Conservation (phyloP, 2,329 filamentous ascomycete genomes). For the Akanthomyces muscarius region DNA sequence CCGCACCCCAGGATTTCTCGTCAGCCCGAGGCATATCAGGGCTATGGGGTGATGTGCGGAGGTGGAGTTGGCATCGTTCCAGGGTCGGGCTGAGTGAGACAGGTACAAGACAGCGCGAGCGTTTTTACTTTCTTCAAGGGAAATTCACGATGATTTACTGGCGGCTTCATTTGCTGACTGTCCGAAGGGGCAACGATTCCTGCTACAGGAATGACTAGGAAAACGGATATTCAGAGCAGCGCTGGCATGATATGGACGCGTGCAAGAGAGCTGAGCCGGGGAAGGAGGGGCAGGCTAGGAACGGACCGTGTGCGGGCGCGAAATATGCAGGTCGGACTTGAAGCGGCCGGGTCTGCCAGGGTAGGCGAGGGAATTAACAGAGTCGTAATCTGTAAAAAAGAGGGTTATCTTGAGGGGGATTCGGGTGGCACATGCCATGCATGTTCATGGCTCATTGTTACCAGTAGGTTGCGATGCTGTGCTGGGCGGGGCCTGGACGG, state of each 20-base stretch:
- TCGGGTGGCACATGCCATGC: neutral
- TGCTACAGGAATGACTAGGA: too few relatives aligned
- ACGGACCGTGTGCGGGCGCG: slow-evolving; percentile 2
- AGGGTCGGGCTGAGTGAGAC: slow-evolving; percentile 7
- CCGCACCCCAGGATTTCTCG: neutral
- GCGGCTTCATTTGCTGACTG: neutral
- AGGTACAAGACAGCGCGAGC: neutral
- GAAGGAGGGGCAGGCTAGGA: neutral
- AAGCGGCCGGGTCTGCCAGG: neutral
- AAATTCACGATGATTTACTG: neutral
- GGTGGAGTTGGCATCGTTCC: slow-evolving; percentile 3
- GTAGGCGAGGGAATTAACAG: neutral
- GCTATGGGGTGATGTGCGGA: neutral
- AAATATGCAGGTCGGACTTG: slow-evolving; percentile 1
- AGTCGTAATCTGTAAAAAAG: neutral
- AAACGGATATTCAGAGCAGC: neutral
- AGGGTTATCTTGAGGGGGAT: neutral
- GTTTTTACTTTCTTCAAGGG: neutral
- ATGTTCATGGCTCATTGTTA: neutral
- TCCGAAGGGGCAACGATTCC: too few relatives aligned
- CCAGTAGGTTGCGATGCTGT: neutral
- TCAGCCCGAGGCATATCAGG: neutral
- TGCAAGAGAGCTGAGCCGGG: neutral
- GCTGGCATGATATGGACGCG: neutral
- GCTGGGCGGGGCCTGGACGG: neutral